These are phyloP conservation scores for Cordyceps farinosa DNA, from an alignment of 2,329 filamentous ascomycete genomes.

Conservation along the genomic window DNA sequence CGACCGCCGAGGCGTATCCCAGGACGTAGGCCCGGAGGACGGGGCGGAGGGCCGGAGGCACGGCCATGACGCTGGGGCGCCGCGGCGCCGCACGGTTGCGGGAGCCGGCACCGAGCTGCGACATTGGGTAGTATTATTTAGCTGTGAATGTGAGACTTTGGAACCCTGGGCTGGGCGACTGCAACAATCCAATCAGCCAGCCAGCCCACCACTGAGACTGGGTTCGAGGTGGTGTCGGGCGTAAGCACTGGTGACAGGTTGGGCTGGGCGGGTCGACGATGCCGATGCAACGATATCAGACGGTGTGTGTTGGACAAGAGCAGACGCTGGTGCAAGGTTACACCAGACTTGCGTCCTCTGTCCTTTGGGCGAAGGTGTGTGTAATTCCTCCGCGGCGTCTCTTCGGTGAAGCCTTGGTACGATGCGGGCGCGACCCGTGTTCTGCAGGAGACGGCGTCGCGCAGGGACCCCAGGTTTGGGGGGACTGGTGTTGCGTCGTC, in stretches of 20 bases:
- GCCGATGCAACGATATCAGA: not conserved
- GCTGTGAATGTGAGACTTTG: not conserved
- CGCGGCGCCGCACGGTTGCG: not conserved
- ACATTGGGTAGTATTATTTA: not conserved
- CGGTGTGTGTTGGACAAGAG: not conserved
- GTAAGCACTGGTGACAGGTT: not conserved
- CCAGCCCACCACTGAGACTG: not conserved
- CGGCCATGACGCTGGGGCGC: slow-evolving; percentile 20
- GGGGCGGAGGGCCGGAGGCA: slow-evolving; percentile 53
- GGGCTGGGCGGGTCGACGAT: not conserved
- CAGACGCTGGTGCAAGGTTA: not conserved
- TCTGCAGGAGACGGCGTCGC: slow-evolving; percentile 4
- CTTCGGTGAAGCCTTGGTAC: not conserved
- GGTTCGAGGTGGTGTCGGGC: not conserved
- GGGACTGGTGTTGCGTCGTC: not conserved
- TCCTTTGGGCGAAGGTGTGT: not conserved
- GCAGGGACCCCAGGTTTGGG: not conserved
- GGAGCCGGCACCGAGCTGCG: slow-evolving; percentile 1
- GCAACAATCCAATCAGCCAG: not conserved
- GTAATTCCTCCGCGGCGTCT: not conserved
- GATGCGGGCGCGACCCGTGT: not conserved
- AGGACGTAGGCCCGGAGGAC: slow-evolving; percentile 57
- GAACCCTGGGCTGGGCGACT: not conserved
- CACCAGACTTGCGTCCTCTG: not conserved
- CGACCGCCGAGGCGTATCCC: slow-evolving; percentile 58